These are phyloP conservation scores for Gloeopeniophorella convolvens DNA, from an alignment of 768 basidiomycete genomes.

Conservation along the genomic window DNA sequence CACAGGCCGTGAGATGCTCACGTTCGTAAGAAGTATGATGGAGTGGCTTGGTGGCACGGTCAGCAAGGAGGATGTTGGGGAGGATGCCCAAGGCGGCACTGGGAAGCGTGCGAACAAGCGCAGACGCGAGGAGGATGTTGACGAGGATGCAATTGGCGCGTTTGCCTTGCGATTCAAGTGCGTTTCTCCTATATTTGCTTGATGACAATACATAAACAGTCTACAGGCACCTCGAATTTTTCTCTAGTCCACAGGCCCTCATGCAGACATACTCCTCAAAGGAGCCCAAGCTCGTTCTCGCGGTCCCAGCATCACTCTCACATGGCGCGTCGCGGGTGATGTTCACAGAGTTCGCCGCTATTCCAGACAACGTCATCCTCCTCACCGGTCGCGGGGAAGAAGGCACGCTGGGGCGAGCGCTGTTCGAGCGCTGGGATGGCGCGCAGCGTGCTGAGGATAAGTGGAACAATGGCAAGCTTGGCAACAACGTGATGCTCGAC, in stretches of 20 bases:
- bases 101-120: slow-evolving; percentile 42
- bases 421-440: slow-evolving; percentile 85
- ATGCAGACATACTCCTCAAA: slow-evolving; percentile 77
- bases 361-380: slow-evolving; percentile 80
- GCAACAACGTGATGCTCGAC: slow-evolving; percentile 78
- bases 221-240: slow-evolving; percentile 85
- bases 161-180: slow-evolving; percentile 86
- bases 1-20: slow-evolving; percentile 89
- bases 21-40: slow-evolving; percentile 94
- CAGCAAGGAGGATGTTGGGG: slow-evolving; percentile 86
- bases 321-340: slow-evolving; percentile 85
- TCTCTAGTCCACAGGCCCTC: slow-evolving; percentile 74
- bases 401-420: slow-evolving; percentile 66
- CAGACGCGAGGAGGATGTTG: slow-evolving; percentile 39
- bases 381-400: slow-evolving; percentile 76
- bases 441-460: slow-evolving; percentile 73
- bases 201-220: neutral
- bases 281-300: slow-evolving; percentile 89
- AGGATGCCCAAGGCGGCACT: slow-evolving; percentile 44
- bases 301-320: slow-evolving; percentile 87
- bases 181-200: slow-evolving; percentile 22
- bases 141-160: slow-evolving; percentile 80
- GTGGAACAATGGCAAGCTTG: slow-evolving; percentile 89
- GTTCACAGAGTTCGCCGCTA: slow-evolving; percentile 80
- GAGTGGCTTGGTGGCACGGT: slow-evolving; percentile 98